Evolutionary conservation across 768 basidiomycete genomes (phyloP), one percentile per base, ranked within the genome.

Genomic region (Tremella yokohamensis): DNA sequence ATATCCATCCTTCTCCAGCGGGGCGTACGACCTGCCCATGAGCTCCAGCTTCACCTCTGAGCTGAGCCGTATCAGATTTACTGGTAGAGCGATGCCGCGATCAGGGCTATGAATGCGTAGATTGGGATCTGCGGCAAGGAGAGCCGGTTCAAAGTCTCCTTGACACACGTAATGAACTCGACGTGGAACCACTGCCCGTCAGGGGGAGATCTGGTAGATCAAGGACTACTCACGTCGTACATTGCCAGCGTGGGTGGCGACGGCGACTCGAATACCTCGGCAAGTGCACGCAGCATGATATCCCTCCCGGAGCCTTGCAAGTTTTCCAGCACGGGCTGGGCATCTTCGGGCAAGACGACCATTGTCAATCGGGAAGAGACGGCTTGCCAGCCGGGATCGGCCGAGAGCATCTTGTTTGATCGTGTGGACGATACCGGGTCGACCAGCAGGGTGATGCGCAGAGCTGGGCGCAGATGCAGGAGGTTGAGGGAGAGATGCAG

Each of bases 401-500:
- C 11, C 29, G 29, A 34, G 6, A 34, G 29, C 29, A 34, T 34
- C 29, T 34, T 34, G 6, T 11, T 4, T 4, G 22, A 45, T 4
- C 42, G 42, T 16, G 42, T n/a, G 42, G 42, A 4, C 22, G 42
- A 18, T 8, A 22, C 42, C 8, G n/a, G 7, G 42, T 45, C 42
- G 6, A 45, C 22, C 6, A 45, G 42, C n/a, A 45, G 42, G 7
- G 42, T 45, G 42, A 45, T 4, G 22, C n/a, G n/a, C n/a, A 45
- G 42, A 15, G n/a, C 42, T 6, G n/a, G 42, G 4, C 42, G 42
- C 6, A 45, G n/a, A 16, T n/a, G n/a, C n/a, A 45, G 42, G 42
- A 45, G 42, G 42, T 45, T 45, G 42, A 45, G 42, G 42, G 42
- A 45, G 7, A 45, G 22, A 8, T 45, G 42, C 6, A 45, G 42